Evolutionary conservation across 148 eudicot genomes (phyloP).

Genomic region (Salicornia ramosissima): DNA sequence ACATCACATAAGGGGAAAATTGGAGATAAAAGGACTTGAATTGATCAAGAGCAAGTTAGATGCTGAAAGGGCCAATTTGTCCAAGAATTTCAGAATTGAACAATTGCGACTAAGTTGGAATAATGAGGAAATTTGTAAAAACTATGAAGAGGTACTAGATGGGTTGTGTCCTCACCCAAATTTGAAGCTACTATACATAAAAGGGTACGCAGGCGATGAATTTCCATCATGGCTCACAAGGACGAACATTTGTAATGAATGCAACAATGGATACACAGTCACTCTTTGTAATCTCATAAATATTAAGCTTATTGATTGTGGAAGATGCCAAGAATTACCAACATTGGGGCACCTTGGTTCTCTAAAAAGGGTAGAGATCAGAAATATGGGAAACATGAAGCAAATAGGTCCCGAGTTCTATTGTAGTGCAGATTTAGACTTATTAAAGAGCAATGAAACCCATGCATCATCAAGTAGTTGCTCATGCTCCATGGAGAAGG

Average conservation of each 20-base stretch:
- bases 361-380: not conserved
- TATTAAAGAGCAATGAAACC: not conserved
- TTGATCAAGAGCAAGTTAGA: no score
- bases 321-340: not conserved
- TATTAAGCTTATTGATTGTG: not conserved
- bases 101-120: no score
- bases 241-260: not conserved
- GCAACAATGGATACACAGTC: not conserved
- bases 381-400: not conserved
- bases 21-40: no score
- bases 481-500: not conserved
- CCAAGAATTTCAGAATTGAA: no score
- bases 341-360: not conserved
- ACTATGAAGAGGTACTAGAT: no score
- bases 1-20: no score
- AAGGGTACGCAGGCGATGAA: no score
- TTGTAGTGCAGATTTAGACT: not conserved
- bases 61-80: no score
- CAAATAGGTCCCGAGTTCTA: not conserved
- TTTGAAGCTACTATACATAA: no score
- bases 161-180: no score
- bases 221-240: no score
- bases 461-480: not conserved
- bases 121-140: no score
- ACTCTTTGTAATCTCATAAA: not conserved